Base-by-base conservation (phyloP, 805 yeast species). In the Pichia exigua region DNA sequence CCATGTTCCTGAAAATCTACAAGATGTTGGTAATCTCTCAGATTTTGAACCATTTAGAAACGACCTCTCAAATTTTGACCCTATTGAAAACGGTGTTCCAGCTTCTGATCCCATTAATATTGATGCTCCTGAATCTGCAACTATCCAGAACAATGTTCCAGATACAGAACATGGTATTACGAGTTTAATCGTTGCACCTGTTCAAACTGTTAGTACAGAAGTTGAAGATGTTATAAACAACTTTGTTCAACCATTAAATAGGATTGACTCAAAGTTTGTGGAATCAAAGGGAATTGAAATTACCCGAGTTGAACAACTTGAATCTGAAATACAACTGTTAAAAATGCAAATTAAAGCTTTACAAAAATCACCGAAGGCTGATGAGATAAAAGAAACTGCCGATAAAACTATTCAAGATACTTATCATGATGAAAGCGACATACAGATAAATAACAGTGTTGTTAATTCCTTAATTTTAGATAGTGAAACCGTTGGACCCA, bases 241-340 rank as follows among this genome's bases (percentile, higher is more conserved):
- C n/a, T 32, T n/a, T 20, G 10, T 17, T n/a, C 20, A 35, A 7
- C 8, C 39, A 35, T n/a, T 11, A n/a, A 8, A 35, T 35, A 35
- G 18, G 17, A 24, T 6, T 35, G 35, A 30, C 3, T 12, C 7
- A 7, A 30, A 30, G 3, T 12, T 30, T 3, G n/a, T 30, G 17
- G 35, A 30, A 13, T 13, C 35, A 3, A 45, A 45, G 22, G 27
- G 24, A 35, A 9, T 35, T 45, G 47, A 35, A 45, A 9, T n/a
- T 10, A 38, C 12, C 21, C 48, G 52, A 13, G 52, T 49, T 17
- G 38, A 45, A 18, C 48, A 49, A 13, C 35, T 49, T 18, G 52
- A 49, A 42, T 15, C 40, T 11, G 52, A 49, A 30, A 30, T 49
- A 18, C 21, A 41, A 22, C 12, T 40, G 2, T 32, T 49, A 15